Evolutionary conservation across 306 rosid species (phyloP).

Genomic region (Inga leiocalycina): DNA sequence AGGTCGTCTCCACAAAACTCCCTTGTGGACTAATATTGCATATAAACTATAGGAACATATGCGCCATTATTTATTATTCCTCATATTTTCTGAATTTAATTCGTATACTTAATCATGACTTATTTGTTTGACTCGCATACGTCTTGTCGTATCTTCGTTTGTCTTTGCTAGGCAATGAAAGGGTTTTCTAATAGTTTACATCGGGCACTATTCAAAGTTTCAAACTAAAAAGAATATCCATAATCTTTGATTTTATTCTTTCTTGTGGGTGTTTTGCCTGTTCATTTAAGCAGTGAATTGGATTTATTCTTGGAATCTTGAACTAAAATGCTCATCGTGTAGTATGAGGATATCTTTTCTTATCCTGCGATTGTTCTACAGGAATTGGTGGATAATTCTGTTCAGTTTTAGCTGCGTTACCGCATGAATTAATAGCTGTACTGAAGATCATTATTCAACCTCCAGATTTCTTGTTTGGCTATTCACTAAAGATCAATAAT

Average conservation of each 20-base stretch:
- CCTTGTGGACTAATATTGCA: not conserved
- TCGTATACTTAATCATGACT: not conserved
- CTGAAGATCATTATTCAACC: not conserved
- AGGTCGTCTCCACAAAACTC: not conserved
- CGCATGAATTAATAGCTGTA: not conserved
- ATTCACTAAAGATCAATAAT: not conserved
- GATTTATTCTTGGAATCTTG: not conserved
- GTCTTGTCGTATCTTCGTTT: not conserved
- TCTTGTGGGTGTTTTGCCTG: too few relatives aligned
- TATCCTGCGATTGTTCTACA: not conserved
- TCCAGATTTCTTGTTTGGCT: not conserved
- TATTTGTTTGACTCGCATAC: not conserved
- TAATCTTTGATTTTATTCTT: too few relatives aligned
- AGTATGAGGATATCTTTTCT: not conserved
- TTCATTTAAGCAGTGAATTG: not conserved
- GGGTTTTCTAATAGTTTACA: not conserved
- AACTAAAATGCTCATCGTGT: not conserved
- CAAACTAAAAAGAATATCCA: too few relatives aligned
- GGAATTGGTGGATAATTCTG: not conserved
- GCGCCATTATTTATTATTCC: not conserved
- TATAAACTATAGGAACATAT: not conserved
- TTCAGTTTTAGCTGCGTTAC: not conserved
- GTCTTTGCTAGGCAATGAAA: not conserved
- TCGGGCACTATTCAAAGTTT: not conserved
- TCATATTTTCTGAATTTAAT: not conserved